phyloP scores from a whole-genome alignment of 345 rosid genomes.

The Gossypium stocksii region DNA sequence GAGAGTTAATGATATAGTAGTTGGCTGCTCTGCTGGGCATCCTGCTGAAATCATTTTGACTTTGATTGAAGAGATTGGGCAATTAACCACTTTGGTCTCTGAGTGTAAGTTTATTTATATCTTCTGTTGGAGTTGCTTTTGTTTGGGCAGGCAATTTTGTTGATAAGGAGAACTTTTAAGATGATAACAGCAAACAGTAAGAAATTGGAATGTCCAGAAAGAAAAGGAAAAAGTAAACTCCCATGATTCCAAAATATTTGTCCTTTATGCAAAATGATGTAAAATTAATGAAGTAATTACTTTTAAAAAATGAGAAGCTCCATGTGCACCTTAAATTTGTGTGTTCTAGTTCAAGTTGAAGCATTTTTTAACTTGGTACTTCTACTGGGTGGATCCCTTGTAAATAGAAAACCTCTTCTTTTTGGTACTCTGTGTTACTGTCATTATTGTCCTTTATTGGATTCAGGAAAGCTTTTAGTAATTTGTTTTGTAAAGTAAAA shows the following conservation, averaged over 20 bases:
- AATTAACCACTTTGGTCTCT: conserved; percentile 35
- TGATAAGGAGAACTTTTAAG: background rate
- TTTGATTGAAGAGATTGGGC: conserved; percentile 47
- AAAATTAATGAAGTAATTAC: background rate
- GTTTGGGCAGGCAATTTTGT: background rate
- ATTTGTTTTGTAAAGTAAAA: background rate
- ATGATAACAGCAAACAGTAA: background rate
- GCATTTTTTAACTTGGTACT: background rate
- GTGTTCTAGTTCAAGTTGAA: background rate
- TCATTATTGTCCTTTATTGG: conserved; percentile 3
- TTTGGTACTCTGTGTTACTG: background rate
- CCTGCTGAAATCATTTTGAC: conserved; percentile 51
- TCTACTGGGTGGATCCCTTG: background rate
- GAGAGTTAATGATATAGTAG: conserved; percentile 25
- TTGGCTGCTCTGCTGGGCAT: conserved; percentile 66
- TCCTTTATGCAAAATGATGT: background rate
- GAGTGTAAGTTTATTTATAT: conserved; percentile 46
- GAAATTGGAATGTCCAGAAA: background rate
- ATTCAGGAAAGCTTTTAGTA: background rate
- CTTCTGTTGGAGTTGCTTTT: conserved; percentile 11
- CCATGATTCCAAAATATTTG: too few species aligned
- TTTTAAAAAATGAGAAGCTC: background rate
- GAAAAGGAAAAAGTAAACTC: background rate
- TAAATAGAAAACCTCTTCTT: background rate
- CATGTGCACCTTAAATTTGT: background rate